Percentiles rank a stretch among this genome's conserved stretches.
Evolutionary conservation across 2,329 filamentous ascomycete genomes (phyloP).

Genomic region (Arthroderma sp.): DNA sequence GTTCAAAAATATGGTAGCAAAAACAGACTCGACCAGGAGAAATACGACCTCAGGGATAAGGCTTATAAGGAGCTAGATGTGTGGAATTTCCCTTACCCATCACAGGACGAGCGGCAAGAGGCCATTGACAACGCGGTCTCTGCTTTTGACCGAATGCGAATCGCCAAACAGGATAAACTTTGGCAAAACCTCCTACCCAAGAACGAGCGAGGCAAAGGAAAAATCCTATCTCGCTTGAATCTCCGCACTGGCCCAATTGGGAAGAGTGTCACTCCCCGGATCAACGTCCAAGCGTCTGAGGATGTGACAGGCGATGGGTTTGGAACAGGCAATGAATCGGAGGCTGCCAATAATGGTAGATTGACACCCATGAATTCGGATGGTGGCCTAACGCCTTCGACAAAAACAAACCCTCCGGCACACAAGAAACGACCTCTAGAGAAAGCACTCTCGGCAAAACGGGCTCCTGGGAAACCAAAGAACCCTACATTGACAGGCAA

Average conservation of each 20-base stretch:
- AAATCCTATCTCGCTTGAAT: slow-evolving; percentile 45
- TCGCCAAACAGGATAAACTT: slow-evolving; percentile 46
- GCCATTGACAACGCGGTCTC: slow-evolving; percentile 50
- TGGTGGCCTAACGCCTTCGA: slow-evolving; percentile 2
- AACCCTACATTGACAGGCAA: slow-evolving; percentile 32
- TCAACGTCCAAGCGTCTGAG: slow-evolving; percentile 24
- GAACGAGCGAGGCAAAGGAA: slow-evolving; percentile 49
- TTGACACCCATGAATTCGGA: slow-evolving; percentile 14
- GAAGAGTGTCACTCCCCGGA: slow-evolving; percentile 25
- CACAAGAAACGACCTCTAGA: slow-evolving; percentile 28
- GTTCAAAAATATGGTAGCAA: slow-evolving; percentile 41
- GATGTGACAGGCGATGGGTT: slow-evolving; percentile 24
- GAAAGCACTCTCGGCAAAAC: slow-evolving; percentile 32
- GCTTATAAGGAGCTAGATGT: slow-evolving; percentile 49
- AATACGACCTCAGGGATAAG: slow-evolving; percentile 45
- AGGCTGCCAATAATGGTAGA: slow-evolving; percentile 17
- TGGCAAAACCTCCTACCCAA: slow-evolving; percentile 50
- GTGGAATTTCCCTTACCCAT: slow-evolving; percentile 47
- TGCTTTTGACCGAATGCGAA: slow-evolving; percentile 48
- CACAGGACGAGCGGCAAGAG: slow-evolving; percentile 41
- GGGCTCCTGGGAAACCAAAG: slow-evolving; percentile 32
- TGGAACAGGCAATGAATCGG: slow-evolving; percentile 25
- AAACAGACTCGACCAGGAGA: slow-evolving; percentile 34
- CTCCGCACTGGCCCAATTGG: slow-evolving; percentile 31
- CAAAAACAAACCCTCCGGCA: slow-evolving; percentile 16